These are phyloP conservation scores for Acer campestre DNA, from an alignment of 345 rosid species.

Conservation along the genomic window DNA sequence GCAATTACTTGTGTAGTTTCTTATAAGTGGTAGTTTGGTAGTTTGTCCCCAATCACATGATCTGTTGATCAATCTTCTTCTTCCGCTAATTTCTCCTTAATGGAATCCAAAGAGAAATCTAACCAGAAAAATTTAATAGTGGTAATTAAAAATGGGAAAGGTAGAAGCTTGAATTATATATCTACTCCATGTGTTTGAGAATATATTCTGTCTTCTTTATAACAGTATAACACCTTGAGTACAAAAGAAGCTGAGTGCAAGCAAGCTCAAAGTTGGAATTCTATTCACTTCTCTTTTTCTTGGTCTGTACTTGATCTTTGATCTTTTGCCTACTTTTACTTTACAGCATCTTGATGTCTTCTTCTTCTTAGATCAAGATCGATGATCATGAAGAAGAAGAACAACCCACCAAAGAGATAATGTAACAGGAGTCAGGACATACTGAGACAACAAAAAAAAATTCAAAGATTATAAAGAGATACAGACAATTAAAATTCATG, in stretches of 20 bases:
- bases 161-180: neutral
- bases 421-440: neutral
- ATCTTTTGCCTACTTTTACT: conserved; percentile 27
- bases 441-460: neutral
- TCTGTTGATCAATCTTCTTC: neutral
- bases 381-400: neutral
- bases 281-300: conserved; percentile 4
- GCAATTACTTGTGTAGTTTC: too few species aligned
- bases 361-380: too few species aligned
- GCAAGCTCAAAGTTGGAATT: conserved; percentile 16
- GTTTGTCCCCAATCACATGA: neutral
- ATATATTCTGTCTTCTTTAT: conserved; percentile 23
- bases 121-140: neutral
- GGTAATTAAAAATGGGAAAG: neutral
- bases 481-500: neutral
- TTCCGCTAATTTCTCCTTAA: neutral
- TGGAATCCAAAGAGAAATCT: conserved; percentile 13
- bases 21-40: neutral
- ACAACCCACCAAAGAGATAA: neutral
- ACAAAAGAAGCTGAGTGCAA: conserved; percentile 27
- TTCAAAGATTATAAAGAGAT: neutral
- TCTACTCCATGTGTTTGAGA: neutral
- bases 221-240: conserved; percentile 37
- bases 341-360: conserved; percentile 14
- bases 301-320: conserved; percentile 19